Evolutionary conservation across 2,329 filamentous ascomycete species (phyloP).

Genomic region (Xylaria polymorpha): DNA sequence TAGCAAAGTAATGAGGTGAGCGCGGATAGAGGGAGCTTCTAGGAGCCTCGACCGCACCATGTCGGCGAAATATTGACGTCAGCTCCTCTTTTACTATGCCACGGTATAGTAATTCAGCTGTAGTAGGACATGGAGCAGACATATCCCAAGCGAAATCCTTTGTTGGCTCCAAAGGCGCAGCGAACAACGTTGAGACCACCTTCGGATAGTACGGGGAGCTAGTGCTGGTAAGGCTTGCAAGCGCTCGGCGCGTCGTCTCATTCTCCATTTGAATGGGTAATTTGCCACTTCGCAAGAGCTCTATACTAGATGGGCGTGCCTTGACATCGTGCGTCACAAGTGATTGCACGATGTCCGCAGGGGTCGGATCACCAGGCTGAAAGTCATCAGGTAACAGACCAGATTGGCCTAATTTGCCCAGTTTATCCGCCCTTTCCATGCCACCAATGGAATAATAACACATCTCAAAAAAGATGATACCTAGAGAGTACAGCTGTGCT

Average conservation of each 20-base stretch:
- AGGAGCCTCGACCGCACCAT: conserved; percentile 86
- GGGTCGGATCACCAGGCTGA: conserved; percentile 73
- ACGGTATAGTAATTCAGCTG: conserved; percentile 75
- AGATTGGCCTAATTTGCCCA: conserved; percentile 74
- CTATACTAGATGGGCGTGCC: conserved; percentile 82
- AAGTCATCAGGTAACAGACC: conserved; percentile 81
- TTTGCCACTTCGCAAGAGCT: conserved; percentile 86
- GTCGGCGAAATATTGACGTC: conserved; percentile 82
- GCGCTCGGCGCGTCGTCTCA: conserved; percentile 85
- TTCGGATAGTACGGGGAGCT: conserved; percentile 90
- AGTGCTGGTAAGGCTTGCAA: conserved; percentile 83
- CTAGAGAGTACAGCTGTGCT: conserved; percentile 88
- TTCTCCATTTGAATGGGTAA: conserved; percentile 93
- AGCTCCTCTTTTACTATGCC: conserved; percentile 80
- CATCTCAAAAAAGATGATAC: conserved; percentile 99
- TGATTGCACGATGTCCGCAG: conserved; percentile 81
- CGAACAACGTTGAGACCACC: conserved; percentile 87
- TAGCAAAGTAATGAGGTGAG: conserved; percentile 77
- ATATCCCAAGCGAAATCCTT: conserved; percentile 86
- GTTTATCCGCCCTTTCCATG: conserved; percentile 72
- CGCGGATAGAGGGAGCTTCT: conserved; percentile 83
- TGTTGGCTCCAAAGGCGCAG: conserved; percentile 77
- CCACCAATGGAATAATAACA: conserved; percentile 74
- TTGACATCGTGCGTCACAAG: conserved; percentile 85
- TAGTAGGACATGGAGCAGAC: conserved; percentile 64